Percentiles rank a stretch among this genome's conserved stretches.
These are phyloP conservation scores for Naganishia kalamii DNA, from an alignment of 768 basidiomycete genomes.

Conservation along the genomic window DNA sequence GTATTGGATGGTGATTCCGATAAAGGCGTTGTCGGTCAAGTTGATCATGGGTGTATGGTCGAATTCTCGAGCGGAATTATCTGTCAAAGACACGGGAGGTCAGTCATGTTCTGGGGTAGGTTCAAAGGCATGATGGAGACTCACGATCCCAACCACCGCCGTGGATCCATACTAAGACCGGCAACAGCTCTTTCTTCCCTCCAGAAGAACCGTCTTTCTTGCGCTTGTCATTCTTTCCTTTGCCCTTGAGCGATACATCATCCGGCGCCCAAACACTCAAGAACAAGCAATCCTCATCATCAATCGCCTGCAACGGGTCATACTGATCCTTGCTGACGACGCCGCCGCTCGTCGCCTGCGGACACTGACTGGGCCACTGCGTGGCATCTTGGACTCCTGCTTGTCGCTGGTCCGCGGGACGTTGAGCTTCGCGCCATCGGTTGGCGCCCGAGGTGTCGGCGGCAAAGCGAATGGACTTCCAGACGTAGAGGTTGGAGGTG, in stretches of 20 bases:
- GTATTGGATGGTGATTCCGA: constrained; percentile 25
- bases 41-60: constrained; percentile 17
- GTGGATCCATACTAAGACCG: constrained; percentile 22
- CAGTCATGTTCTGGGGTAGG: too few species aligned
- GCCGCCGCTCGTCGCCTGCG: constrained; percentile 15
- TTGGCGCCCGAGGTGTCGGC: neutral
- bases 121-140: neutral
- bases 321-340: constrained; percentile 13
- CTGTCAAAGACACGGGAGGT: neutral
- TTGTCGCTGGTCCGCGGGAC: neutral
- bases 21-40: constrained; percentile 3
- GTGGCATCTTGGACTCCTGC: constrained; percentile 9
- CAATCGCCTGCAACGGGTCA: constrained; percentile 16
- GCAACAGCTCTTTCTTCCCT: constrained; percentile 13
- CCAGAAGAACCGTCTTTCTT: too few species aligned
- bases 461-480: constrained; percentile 4
- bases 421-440: constrained; percentile 15
- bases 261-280: constrained; percentile 7
- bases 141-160: constrained; percentile 23
- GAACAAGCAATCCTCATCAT: constrained; percentile 23
- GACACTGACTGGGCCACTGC: constrained; percentile 16
- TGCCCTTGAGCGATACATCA: neutral
- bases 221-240: neutral
- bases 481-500: constrained; percentile 9
- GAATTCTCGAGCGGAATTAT: constrained; percentile 23